phyloP scores from a whole-genome alignment of 2,329 filamentous ascomycete genomes.

The Waltergamsia citrina region DNA sequence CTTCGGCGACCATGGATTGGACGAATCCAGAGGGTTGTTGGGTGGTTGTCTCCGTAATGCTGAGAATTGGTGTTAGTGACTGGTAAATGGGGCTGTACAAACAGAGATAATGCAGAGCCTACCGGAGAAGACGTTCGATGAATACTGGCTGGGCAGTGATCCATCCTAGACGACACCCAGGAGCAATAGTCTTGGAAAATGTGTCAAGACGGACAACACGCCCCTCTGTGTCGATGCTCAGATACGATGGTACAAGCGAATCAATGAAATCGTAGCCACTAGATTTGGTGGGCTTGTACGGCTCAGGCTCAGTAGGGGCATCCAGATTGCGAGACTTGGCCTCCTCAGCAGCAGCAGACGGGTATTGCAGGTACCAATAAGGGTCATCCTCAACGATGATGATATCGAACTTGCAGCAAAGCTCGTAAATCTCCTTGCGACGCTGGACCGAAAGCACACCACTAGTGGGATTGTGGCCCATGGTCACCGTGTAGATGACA shows the following conservation, averaged over 20 bases:
- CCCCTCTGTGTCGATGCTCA: conserved; percentile 74
- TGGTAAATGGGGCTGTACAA: background rate
- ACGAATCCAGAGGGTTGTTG: conserved; percentile 86
- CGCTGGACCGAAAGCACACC: conserved; percentile 65
- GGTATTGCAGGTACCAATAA: conserved; percentile 91
- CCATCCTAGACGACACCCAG: conserved; percentile 85
- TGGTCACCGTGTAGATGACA: conserved; percentile 79
- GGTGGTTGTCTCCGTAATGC: conserved; percentile 69
- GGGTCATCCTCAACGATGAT: conserved; percentile 92
- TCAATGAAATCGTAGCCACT: conserved; percentile 73
- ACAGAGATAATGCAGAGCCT: conserved; percentile 4
- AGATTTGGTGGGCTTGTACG: conserved; percentile 20
- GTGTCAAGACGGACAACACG: conserved; percentile 86
- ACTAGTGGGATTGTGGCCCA: conserved; percentile 80
- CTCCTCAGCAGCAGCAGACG: conserved; percentile 50
- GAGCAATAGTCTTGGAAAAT: conserved; percentile 87
- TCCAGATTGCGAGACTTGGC: conserved; percentile 32
- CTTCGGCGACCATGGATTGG: conserved; percentile 69
- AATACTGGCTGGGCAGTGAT: conserved; percentile 75
- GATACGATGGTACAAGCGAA: conserved; percentile 72
- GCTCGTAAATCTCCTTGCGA: conserved; percentile 66
- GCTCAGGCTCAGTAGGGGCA: conserved; percentile 18
- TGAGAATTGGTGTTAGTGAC: conserved; percentile 15
- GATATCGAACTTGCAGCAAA: conserved; percentile 78
- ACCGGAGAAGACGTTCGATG: conserved; percentile 55